Percentiles rank a stretch among this genome's conserved stretches.
Conservation (phyloP, 2,329 filamentous ascomycete species). For the Macroventuria anomochaeta region DNA sequence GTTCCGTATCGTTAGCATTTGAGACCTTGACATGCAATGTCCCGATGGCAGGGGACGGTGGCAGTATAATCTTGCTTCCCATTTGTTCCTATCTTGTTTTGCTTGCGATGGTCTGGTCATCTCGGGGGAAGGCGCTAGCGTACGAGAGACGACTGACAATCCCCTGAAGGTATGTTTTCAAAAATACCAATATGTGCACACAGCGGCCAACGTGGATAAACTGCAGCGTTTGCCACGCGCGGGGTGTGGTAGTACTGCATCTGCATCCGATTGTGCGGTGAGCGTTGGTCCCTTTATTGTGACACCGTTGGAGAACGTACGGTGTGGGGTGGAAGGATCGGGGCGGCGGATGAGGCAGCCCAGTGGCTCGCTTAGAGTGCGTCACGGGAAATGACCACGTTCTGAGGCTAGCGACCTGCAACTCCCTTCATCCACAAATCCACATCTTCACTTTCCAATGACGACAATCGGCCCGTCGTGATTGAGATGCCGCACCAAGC, state of each 20-base stretch:
- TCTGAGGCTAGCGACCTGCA: conserved; percentile 11
- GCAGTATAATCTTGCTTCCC: not conserved
- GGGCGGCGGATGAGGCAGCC: not conserved
- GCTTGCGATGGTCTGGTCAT: not conserved
- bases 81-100: not conserved
- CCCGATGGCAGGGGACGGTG: not conserved
- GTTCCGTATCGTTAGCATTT: not conserved
- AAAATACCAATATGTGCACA: not conserved
- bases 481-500: not conserved
- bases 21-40: not conserved
- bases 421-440: conserved; percentile 1
- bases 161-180: not conserved
- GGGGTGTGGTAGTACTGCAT: conserved; percentile 9
- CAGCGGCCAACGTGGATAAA: conserved; percentile 3
- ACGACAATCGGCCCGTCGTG: conserved; percentile 4
- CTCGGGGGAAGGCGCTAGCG: conserved; percentile 15
- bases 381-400: conserved; percentile 1
- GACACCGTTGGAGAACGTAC: not conserved
- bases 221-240: conserved; percentile 2
- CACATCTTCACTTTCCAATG: conserved; percentile 3
- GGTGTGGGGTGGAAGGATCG: conserved; percentile 2
- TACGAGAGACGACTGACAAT: not conserved
- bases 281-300: not conserved
- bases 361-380: conserved; percentile 8
- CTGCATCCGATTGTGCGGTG: conserved; percentile 13